Conservation (phyloP, 495 filamentous ascomycete species). For the Bathelium albidoporum region DNA sequence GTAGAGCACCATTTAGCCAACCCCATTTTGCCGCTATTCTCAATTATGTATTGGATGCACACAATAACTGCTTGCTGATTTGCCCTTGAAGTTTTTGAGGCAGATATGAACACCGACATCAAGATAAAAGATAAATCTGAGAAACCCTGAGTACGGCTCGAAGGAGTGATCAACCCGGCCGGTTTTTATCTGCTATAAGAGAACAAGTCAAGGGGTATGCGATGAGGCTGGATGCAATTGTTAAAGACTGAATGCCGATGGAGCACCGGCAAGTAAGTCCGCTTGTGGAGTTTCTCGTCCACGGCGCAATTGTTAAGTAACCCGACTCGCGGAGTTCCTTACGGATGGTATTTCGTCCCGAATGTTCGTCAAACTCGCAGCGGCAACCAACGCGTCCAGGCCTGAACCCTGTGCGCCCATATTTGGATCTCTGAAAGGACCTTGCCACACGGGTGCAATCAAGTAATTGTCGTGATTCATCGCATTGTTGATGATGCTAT, state of each 20-base stretch:
- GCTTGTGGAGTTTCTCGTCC: not conserved
- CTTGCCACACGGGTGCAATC: constrained; percentile 50
- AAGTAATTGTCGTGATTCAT: constrained; percentile 36
- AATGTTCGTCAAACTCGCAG: not conserved
- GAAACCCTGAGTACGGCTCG: too few relatives aligned
- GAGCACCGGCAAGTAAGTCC: not conserved
- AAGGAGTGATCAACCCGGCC: too few relatives aligned
- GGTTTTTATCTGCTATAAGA: too few relatives aligned
- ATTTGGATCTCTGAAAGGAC: constrained; percentile 30
- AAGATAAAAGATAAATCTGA: too few relatives aligned
- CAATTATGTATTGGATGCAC: too few relatives aligned
- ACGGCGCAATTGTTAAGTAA: not conserved
- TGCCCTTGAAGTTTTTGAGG: too few relatives aligned
- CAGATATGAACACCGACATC: too few relatives aligned
- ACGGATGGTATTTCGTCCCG: not conserved
- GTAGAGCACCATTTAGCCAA: too few relatives aligned
- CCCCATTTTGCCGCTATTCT: too few relatives aligned
- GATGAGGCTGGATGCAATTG: too few relatives aligned
- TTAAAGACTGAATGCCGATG: not conserved
- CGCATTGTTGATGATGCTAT: constrained; percentile 57
- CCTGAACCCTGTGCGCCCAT: not conserved
- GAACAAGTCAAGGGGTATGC: too few relatives aligned
- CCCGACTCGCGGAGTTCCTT: not conserved
- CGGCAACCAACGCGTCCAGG: not conserved
- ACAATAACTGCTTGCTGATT: too few relatives aligned